These are phyloP conservation scores for Xylariaceae sp. DNA, from an alignment of 2,329 filamentous ascomycete species.

Conservation along the genomic window DNA sequence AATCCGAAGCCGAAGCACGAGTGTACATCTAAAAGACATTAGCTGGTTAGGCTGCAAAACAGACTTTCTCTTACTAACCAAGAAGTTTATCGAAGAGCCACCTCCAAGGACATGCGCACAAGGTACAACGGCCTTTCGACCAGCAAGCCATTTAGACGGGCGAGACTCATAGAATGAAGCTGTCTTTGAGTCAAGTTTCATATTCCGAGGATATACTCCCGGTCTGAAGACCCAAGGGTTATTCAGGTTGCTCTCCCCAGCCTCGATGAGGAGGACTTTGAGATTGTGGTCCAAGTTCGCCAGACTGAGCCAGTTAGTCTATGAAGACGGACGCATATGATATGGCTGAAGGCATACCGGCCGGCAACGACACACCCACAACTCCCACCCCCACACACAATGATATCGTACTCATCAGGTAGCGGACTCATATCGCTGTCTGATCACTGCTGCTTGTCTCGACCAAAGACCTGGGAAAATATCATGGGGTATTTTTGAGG, in stretches of 20 bases:
- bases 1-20: conserved; percentile 72
- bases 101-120: conserved; percentile 75
- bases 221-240: conserved; percentile 80
- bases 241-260: conserved; percentile 62
- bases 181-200: conserved; percentile 77
- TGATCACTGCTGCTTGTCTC: conserved; percentile 19
- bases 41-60: conserved; percentile 13
- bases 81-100: conserved; percentile 78
- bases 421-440: conserved; percentile 48
- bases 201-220: conserved; percentile 78
- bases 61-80: conserved; percentile 53
- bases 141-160: conserved; percentile 74
- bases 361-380: conserved; percentile 65
- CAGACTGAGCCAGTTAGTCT: conserved; percentile 57
- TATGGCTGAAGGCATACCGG: conserved; percentile 49
- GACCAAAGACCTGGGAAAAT: conserved; percentile 29
- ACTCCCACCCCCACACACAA: conserved; percentile 77
- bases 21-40: conserved; percentile 67
- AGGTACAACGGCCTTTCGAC: conserved; percentile 75
- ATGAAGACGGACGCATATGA: conserved; percentile 14
- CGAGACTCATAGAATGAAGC: conserved; percentile 82
- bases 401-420: conserved; percentile 81
- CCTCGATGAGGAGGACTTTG: conserved; percentile 62
- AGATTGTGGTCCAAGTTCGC: conserved; percentile 75
- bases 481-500: conserved; percentile 21